Evolutionary conservation across 306 rosid species (phyloP).

Genomic region (Betula pendula): DNA sequence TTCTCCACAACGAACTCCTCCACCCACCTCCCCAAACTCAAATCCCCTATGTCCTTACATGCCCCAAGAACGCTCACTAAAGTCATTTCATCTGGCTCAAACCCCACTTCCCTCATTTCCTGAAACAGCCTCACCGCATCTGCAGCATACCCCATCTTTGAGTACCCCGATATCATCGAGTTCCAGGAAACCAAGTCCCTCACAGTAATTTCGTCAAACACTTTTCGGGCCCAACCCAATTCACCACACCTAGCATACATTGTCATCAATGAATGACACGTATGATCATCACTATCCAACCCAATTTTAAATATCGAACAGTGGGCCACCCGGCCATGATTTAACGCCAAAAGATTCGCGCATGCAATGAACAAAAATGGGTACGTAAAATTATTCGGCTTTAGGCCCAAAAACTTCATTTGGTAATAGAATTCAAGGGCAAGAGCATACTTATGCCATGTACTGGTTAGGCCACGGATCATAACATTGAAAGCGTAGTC

Average conservation of each 20-base stretch:
- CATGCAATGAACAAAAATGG: slow-evolving; percentile 85
- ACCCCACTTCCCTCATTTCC: slow-evolving; percentile 57
- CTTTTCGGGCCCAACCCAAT: slow-evolving; percentile 54
- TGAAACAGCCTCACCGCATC: slow-evolving; percentile 67
- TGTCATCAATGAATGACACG: slow-evolving; percentile 62
- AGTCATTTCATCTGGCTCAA: slow-evolving; percentile 73
- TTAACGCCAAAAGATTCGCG: slow-evolving; percentile 44
- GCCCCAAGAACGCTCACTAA: slow-evolving; percentile 79
- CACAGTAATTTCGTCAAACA: slow-evolving; percentile 70
- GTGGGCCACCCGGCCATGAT: slow-evolving; percentile 51
- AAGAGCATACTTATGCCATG: slow-evolving; percentile 64
- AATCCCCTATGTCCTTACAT: slow-evolving; percentile 76
- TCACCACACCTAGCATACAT: slow-evolving; percentile 62
- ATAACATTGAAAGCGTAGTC: slow-evolving; percentile 79
- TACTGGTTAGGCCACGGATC: slow-evolving; percentile 78
- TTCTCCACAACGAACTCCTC: slow-evolving; percentile 60
- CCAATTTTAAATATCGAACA: slow-evolving; percentile 52
- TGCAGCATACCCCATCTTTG: slow-evolving; percentile 59
- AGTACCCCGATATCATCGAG: slow-evolving; percentile 76
- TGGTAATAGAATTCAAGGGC: slow-evolving; percentile 50
- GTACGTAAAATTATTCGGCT: slow-evolving; percentile 66
- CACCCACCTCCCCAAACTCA: slow-evolving; percentile 73
- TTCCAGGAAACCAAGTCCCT: slow-evolving; percentile 90
- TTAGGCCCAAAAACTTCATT: slow-evolving; percentile 48
- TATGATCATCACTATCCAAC: slow-evolving; percentile 53